phyloP scores from a whole-genome alignment of 257 asterid species.

The Solanum etuberosum region DNA sequence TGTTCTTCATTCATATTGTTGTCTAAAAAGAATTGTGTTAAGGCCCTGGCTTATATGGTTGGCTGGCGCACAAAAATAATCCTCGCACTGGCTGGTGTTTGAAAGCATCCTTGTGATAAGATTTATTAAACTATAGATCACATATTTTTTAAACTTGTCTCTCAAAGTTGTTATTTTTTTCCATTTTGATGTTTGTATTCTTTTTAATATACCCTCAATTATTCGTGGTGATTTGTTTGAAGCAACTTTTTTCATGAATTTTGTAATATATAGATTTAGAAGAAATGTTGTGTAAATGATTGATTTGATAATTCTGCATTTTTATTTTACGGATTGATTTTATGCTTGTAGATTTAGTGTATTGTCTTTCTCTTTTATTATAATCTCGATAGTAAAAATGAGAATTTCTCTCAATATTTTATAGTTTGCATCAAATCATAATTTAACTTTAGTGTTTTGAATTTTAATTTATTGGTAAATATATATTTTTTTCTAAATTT shows the following conservation, averaged over 20 bases:
- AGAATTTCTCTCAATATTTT: neutral
- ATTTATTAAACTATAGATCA: no score
- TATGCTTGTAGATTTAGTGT: neutral
- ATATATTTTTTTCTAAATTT: neutral
- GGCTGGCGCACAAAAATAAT: neutral
- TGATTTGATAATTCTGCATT: neutral
- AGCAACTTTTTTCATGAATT: neutral
- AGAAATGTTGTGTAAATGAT: neutral
- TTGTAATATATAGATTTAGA: neutral
- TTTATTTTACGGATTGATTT: neutral
- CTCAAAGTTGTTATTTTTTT: neutral
- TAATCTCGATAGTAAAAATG: neutral
- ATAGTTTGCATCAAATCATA: neutral
- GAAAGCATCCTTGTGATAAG: neutral
- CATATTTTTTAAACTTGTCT: neutral
- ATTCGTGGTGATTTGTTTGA: neutral
- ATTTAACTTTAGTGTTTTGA: no score
- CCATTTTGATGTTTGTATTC: neutral
- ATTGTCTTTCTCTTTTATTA: neutral
- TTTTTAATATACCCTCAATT: neutral
- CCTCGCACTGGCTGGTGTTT: neutral
- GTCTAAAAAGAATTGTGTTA: neutral
- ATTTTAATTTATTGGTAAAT: no score
- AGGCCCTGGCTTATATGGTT: neutral
- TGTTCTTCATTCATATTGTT: neutral